Conservation (phyloP, 345 rosid genomes). For the Euphorbia pulcherrima region DNA sequence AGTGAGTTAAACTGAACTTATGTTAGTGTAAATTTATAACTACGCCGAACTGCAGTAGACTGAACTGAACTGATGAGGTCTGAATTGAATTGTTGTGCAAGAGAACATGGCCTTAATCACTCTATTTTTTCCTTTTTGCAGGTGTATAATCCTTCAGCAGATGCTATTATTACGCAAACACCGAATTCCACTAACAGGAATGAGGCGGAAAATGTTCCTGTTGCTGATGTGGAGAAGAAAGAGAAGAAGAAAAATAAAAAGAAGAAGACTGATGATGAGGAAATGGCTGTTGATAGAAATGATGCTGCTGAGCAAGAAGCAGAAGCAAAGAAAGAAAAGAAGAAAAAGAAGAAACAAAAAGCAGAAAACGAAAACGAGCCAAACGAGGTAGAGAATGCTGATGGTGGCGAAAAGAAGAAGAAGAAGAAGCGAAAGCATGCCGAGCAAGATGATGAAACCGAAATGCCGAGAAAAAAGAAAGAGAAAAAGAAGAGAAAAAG, state of each 20-base stretch:
- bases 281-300: too few species aligned
- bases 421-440: conserved; percentile 41
- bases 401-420: conserved; percentile 28
- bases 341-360: conserved; percentile 46
- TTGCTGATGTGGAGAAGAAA: too few species aligned
- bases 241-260: conserved; percentile 50
- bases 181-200: conserved; percentile 24
- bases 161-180: conserved; percentile 53
- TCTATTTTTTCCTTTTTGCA: conserved; percentile 24
- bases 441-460: conserved; percentile 25
- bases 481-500: conserved; percentile 46
- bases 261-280: too few species aligned
- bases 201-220: conserved; percentile 24
- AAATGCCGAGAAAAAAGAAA: conserved; percentile 33
- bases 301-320: too few species aligned
- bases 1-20: too few species aligned
- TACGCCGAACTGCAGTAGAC: too few species aligned
- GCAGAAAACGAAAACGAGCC: conserved; percentile 2
- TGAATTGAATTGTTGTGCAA: too few species aligned
- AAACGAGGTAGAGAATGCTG: conserved; percentile 25
- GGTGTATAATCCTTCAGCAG: conserved; percentile 81
- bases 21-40: too few species aligned
- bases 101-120: too few species aligned
- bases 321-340: too few species aligned
- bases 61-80: too few species aligned